A percentile compares a stretch with the other conserved stretches of the same genome.
Evolutionary conservation across 140 eudicot genomes (phyloP).

Genomic region (Flaveria floridana): DNA sequence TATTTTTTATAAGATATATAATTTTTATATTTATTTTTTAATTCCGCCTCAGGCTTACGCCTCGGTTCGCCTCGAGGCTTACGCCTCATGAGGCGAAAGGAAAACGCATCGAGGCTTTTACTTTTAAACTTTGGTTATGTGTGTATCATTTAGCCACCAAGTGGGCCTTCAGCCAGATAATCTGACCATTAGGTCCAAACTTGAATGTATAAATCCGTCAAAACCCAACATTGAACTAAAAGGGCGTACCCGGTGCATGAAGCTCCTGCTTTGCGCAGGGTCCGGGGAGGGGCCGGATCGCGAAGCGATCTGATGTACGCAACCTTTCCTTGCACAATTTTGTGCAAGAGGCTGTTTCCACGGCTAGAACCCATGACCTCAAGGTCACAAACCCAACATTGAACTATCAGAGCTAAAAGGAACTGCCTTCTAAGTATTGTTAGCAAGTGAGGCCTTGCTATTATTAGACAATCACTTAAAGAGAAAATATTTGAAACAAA

Average conservation of each 20-base stretch:
- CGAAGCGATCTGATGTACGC: too few species aligned
- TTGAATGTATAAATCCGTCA: background rate
- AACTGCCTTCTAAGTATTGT: background rate
- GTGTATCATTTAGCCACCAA: background rate
- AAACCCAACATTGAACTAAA: background rate
- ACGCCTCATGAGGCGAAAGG: constrained; percentile 22
- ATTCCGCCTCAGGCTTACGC: constrained; percentile 1
- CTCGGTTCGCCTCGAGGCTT: constrained; percentile 25
- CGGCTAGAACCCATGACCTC: too few species aligned
- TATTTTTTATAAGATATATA: too few species aligned
- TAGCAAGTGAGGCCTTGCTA: background rate
- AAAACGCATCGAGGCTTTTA: too few species aligned
- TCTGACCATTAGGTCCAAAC: constrained; percentile 11
- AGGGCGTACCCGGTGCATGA: too few species aligned
- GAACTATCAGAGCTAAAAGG: background rate
- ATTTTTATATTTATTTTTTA: too few species aligned
- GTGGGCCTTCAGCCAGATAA: background rate
- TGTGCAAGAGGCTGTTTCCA: too few species aligned
- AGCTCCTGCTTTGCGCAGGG: too few species aligned
- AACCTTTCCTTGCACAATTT: too few species aligned
- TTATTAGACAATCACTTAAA: background rate
- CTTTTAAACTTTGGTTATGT: too few species aligned
- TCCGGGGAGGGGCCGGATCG: too few species aligned
- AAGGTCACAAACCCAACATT: background rate
- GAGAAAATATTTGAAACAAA: background rate